Evolutionary conservation across 164 flowering plant species (phyloP), one percentile per base, ranked within the genome.

Genomic region (Magnolia changhungtana): DNA sequence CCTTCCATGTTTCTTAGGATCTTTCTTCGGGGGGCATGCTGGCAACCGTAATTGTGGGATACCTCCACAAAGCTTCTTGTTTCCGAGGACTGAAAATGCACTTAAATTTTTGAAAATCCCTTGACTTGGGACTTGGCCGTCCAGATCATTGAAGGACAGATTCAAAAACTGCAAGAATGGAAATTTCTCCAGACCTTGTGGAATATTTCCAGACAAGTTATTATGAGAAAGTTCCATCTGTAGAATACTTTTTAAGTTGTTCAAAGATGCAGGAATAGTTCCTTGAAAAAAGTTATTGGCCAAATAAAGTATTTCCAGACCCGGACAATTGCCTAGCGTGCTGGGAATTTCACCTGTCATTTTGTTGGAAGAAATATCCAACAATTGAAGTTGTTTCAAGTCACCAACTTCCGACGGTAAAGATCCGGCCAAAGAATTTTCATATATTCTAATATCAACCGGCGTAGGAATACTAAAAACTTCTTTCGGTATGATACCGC

Each of bases 351-450:
- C 58, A 10, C 82, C 78, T 0, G 69, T 51, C 29, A 78, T 59
- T 9, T 24, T 50, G 73, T 82, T 82, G 6, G 61, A 16, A n/a
- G 75, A 76, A 4, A 76, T 27, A 24, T 69, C 75, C 45, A 86
- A 72, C 0, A 2, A 1, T 1, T 10, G 59, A 2, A 81, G 78
- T 27, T 69, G 72, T 10, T 11, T 52, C 71, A 84, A 68, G 49
- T 73, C 45, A 7, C 85, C 88, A 6, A 82, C 77, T 49, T 82
- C 84, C n/a, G 8, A 21, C 1, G 86, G 84, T 21, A 86, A 19
- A 16, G 77, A 16, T 4, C 85, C 85, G 58, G 50, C 51, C n/a
- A 85, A 71, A 58, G 69, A 63, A 50, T 85, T 85, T 1, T 14
- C 23, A 2, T 23, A 65, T 8, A 65, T 67, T 1, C 72, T 21